These are phyloP conservation scores for Clavariopsis aquatica DNA, from an alignment of 495 filamentous ascomycete species.

Conservation along the genomic window DNA sequence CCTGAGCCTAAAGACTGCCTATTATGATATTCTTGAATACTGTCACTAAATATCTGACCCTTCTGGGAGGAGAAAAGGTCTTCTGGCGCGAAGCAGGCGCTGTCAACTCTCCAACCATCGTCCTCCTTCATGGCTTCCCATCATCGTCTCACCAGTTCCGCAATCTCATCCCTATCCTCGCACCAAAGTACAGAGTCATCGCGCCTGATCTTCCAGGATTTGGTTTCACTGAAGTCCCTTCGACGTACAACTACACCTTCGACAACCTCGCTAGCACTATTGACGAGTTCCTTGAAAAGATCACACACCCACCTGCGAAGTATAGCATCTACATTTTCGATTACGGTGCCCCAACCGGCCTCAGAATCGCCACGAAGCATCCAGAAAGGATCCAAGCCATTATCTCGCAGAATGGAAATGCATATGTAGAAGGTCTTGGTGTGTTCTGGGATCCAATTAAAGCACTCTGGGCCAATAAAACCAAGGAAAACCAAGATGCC, in stretches of 20 bases:
- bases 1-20: not conserved
- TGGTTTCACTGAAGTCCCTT: slow-evolving; percentile 50
- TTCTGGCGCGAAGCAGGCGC: slow-evolving; percentile 58
- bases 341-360: slow-evolving; percentile 62
- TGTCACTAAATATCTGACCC: slow-evolving; percentile 27
- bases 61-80: slow-evolving; percentile 50
- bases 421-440: slow-evolving; percentile 61
- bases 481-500: slow-evolving; percentile 44
- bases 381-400: slow-evolving; percentile 55
- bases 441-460: slow-evolving; percentile 57
- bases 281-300: slow-evolving; percentile 50
- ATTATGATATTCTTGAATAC: slow-evolving; percentile 18
- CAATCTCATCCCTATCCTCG: slow-evolving; percentile 61
- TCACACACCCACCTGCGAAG: slow-evolving; percentile 47
- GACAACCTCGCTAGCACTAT: slow-evolving; percentile 53
- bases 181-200: slow-evolving; percentile 55
- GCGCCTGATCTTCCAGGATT: slow-evolving; percentile 62
- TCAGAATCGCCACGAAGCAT: slow-evolving; percentile 56
- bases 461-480: slow-evolving; percentile 53
- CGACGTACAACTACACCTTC: slow-evolving; percentile 53
- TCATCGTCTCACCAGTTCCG: slow-evolving; percentile 64
- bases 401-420: slow-evolving; percentile 66
- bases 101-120: slow-evolving; percentile 50
- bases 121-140: slow-evolving; percentile 67
- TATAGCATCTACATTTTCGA: slow-evolving; percentile 67